These are phyloP conservation scores for Didymella glomerata DNA, from an alignment of 2,329 filamentous ascomycete genomes.

Conservation along the genomic window DNA sequence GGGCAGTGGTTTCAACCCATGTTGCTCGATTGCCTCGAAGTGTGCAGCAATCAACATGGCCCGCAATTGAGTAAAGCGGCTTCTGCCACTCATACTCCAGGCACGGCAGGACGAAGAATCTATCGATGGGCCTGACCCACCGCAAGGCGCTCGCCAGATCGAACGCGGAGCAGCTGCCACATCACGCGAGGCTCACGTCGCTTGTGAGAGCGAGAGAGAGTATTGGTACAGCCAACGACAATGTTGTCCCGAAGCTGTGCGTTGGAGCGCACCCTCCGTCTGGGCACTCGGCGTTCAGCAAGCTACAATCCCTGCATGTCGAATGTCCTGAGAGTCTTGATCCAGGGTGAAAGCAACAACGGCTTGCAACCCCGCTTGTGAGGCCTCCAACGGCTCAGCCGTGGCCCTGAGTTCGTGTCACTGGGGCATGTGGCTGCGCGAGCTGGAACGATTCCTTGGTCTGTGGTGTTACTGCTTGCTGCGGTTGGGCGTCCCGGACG, in stretches of 20 bases:
- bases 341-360: slow-evolving; percentile 5
- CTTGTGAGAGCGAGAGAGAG: slow-evolving; percentile 3
- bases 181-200: slow-evolving; percentile 10
- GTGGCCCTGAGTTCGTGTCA: neutral
- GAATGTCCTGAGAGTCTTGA: neutral
- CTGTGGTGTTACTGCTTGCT: slow-evolving; percentile 7
- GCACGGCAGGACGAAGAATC: neutral
- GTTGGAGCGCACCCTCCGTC: slow-evolving; percentile 17
- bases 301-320: slow-evolving; percentile 2
- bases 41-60: neutral
- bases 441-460: neutral
- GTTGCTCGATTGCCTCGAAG: neutral
- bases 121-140: neutral
- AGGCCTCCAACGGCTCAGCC: slow-evolving; percentile 3
- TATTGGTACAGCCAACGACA: slow-evolving; percentile 11
- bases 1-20: neutral
- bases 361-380: neutral
- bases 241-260: slow-evolving; percentile 20
- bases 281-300: slow-evolving; percentile 29
- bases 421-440: slow-evolving; percentile 3
- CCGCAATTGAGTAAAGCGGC: too few relatives aligned
- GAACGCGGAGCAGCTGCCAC: slow-evolving; percentile 16
- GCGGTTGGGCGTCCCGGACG: slow-evolving; percentile 6
- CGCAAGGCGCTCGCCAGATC: slow-evolving; percentile 15
- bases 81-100: neutral